Conservation (phyloP, 768 basidiomycete species). For the Serendipita vermifera region DNA sequence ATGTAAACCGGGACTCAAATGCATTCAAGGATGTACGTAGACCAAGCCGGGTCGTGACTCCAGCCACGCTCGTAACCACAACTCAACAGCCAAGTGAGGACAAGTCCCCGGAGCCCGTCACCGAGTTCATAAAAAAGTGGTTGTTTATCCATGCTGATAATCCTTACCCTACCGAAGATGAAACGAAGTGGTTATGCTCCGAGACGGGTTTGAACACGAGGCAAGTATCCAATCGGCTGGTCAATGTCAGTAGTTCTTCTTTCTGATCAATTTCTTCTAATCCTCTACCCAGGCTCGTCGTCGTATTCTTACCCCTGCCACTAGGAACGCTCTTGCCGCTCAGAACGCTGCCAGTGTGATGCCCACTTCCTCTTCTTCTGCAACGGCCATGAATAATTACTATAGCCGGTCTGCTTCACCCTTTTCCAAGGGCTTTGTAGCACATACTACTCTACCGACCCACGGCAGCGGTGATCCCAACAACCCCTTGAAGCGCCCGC, state of each 20-base stretch:
- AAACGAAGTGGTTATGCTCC: constrained; percentile 79
- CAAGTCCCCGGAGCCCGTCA: constrained; percentile 82
- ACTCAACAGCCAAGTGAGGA: constrained; percentile 58
- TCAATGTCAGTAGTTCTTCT: constrained; percentile 43
- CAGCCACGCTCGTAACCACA: constrained; percentile 40
- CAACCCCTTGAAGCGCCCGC: no score
- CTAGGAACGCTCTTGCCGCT: not conserved
- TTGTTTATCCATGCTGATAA: constrained; percentile 78
- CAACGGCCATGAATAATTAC: not conserved
- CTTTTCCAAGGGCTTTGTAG: no score
- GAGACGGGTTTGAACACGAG: constrained; percentile 79
- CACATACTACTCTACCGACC: no score
- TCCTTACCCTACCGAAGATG: constrained; percentile 79
- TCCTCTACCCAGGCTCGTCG: constrained; percentile 3
- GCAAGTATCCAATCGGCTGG: constrained; percentile 91
- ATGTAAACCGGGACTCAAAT: constrained; percentile 4
- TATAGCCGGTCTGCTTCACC: constrained; percentile 1
- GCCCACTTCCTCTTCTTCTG: not conserved
- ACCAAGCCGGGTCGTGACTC: constrained; percentile 22
- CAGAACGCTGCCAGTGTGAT: not conserved
- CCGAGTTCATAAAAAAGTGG: constrained; percentile 82
- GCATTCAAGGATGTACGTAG: not conserved
- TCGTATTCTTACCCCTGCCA: constrained; percentile 5
- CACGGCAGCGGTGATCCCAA: no score
- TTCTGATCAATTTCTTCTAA: not conserved